Percentiles rank a stretch among this genome's conserved stretches.
Evolutionary conservation across 2,329 filamentous ascomycete genomes (phyloP).

Genomic region (Penicillium brevicompactum): DNA sequence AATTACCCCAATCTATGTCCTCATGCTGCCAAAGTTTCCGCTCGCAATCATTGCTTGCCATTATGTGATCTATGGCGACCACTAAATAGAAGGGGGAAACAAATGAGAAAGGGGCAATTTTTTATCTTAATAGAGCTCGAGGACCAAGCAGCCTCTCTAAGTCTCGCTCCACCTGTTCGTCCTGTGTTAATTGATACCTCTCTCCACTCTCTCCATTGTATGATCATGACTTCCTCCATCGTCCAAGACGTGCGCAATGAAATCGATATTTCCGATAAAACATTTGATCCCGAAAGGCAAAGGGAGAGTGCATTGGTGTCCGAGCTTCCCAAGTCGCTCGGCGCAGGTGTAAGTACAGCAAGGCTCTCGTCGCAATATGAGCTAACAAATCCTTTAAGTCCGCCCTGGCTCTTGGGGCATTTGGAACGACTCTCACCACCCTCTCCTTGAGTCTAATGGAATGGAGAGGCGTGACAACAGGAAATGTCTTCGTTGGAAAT

Average conservation of each 20-base stretch:
- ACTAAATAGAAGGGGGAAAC: fast-evolving
- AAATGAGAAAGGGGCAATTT: background rate
- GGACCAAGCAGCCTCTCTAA: background rate
- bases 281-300: background rate
- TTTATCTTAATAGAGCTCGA: background rate
- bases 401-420: slow-evolving; percentile 55
- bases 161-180: background rate
- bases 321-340: background rate
- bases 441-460: slow-evolving; percentile 59
- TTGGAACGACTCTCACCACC: slow-evolving; percentile 59
- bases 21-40: background rate
- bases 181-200: background rate
- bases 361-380: background rate
- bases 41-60: background rate
- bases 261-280: background rate
- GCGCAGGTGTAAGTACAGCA: background rate
- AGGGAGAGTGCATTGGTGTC: background rate
- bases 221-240: background rate
- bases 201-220: background rate
- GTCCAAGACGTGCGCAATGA: background rate
- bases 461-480: slow-evolving; percentile 53
- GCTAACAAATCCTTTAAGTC: slow-evolving; percentile 38
- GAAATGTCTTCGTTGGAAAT: slow-evolving; percentile 57
- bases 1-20: background rate
- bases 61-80: background rate